Base-by-base conservation (phyloP, 2,329 filamentous ascomycete species). In the Shiraia bambusicola region DNA sequence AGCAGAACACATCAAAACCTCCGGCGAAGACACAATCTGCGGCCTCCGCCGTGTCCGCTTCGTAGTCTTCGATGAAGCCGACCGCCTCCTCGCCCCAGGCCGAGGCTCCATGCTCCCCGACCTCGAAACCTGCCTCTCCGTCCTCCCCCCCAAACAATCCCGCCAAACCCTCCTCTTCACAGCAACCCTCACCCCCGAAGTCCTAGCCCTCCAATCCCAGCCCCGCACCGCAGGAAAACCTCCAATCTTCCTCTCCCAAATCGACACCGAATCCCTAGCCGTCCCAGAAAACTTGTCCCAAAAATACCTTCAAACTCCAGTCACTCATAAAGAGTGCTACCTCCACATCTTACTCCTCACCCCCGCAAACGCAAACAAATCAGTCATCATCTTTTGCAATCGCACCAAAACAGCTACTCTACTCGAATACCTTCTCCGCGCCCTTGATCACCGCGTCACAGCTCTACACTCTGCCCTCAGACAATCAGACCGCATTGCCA, bases 161-260 rank as follows among this genome's bases (percentile, higher is more conserved):
- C 81, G 93, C n/a, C 91, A 98, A 69, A 98, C 92, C 0, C 81
- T 95, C 12, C 80, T 98, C 2, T 98, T 98, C 72, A 98, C 93
- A 7, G 93, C 93, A 12, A 98, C 93, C 1, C 84, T 98, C 30
- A 97, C 93, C 0, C 83, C 88, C 2, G 92, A 97, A 72, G 90
- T 98, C 3, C 82, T 88, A 35, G 88, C 88, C 2, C 72, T 97
- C 45, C 93, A 95, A 69, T 80, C 86, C 44, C 81, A 88, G 72
- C 84, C 88, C 7, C 84, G 88, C 6, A 77, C 82, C 30, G 77
- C 82, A 1, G 82, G 82, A 37, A 86, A 87, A 48, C 82, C 81
- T 37, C 85, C 88, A 1, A 83, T 95, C 27, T 95, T 92, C 69
- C 81, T 97, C 32, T 95, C 88, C 60, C 92, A 98, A 70, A 82